Evolutionary conservation across 441 rosid species (phyloP).

Genomic region (Metrosideros polymorpha): DNA sequence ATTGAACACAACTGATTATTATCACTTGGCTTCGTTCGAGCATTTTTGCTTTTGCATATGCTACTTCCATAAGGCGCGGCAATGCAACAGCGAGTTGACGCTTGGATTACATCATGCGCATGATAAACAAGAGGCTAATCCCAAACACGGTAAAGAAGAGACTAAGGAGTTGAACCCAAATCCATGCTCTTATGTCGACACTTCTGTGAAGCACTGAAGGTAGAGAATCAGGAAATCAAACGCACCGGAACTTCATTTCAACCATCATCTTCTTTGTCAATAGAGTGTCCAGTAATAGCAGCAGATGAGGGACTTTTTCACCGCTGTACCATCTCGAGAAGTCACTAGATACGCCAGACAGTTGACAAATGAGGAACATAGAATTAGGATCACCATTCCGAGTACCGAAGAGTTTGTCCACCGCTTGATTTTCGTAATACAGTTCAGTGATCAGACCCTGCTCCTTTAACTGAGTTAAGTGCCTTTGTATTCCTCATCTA

Average conservation of each 20-base stretch:
- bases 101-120: not conserved
- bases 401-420: slow-evolving; percentile 73
- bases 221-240: slow-evolving; percentile 1
- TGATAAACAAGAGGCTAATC: not conserved
- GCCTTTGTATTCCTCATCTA: slow-evolving; percentile 87
- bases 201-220: not conserved
- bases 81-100: not conserved
- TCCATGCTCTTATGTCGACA: not conserved
- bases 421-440: slow-evolving; percentile 73
- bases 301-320: slow-evolving; percentile 81
- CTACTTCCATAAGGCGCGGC: not conserved
- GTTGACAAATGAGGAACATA: not conserved
- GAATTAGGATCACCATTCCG: slow-evolving; percentile 9
- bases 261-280: slow-evolving; percentile 94
- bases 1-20: no score
- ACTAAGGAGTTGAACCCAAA: slow-evolving; percentile 6
- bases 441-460: slow-evolving; percentile 87
- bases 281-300: slow-evolving; percentile 51
- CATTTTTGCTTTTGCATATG: not conserved
- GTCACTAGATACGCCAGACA: slow-evolving; percentile 2
- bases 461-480: slow-evolving; percentile 70
- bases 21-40: not conserved
- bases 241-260: slow-evolving; percentile 71
- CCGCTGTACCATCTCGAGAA: slow-evolving; percentile 31
- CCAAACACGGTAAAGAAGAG: not conserved